These are phyloP conservation scores for Pisolithus orientalis DNA, from an alignment of 768 basidiomycete genomes.

Conservation along the genomic window DNA sequence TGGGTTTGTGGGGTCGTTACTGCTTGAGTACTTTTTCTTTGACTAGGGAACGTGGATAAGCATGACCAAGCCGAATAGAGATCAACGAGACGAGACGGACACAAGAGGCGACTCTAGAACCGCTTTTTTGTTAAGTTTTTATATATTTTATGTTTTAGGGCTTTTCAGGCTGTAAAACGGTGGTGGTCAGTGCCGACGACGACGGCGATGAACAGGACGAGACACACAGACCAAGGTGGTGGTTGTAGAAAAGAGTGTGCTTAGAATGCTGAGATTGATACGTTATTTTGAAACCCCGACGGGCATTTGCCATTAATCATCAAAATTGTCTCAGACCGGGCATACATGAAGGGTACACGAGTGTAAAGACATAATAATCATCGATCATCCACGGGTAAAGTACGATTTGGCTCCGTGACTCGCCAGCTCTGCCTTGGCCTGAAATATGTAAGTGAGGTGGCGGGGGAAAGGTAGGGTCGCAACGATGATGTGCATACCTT, in stretches of 20 bases:
- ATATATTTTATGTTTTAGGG: slow-evolving; percentile 50
- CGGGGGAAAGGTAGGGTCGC: not conserved
- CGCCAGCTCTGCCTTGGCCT: slow-evolving; percentile 83
- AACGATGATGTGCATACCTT: slow-evolving; percentile 45
- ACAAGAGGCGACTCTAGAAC: slow-evolving; percentile 74
- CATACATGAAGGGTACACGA: slow-evolving; percentile 1
- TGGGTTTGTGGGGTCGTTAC: slow-evolving; percentile 63
- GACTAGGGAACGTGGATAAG: slow-evolving; percentile 30
- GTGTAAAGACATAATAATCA: not conserved
- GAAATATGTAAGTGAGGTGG: slow-evolving; percentile 7
- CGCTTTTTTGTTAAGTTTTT: slow-evolving; percentile 67
- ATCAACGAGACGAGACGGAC: slow-evolving; percentile 33
- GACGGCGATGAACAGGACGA: slow-evolving; percentile 14
- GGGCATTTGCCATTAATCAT: slow-evolving; percentile 2
- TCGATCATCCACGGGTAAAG: slow-evolving; percentile 67
- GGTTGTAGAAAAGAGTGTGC: slow-evolving; percentile 45
- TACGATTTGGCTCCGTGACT: slow-evolving; percentile 83
- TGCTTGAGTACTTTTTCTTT: slow-evolving; percentile 77
- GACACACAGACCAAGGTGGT: slow-evolving; percentile 54
- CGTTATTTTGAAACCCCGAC: slow-evolving; percentile 38
- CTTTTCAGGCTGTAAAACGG: slow-evolving; percentile 43
- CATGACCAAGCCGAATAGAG: slow-evolving; percentile 10
- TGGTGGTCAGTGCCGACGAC: slow-evolving; percentile 10
- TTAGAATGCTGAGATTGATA: slow-evolving; percentile 14
- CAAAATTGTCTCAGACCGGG: not conserved